Conservation (phyloP, 441 rosid genomes). For the Metrosideros polymorpha region DNA sequence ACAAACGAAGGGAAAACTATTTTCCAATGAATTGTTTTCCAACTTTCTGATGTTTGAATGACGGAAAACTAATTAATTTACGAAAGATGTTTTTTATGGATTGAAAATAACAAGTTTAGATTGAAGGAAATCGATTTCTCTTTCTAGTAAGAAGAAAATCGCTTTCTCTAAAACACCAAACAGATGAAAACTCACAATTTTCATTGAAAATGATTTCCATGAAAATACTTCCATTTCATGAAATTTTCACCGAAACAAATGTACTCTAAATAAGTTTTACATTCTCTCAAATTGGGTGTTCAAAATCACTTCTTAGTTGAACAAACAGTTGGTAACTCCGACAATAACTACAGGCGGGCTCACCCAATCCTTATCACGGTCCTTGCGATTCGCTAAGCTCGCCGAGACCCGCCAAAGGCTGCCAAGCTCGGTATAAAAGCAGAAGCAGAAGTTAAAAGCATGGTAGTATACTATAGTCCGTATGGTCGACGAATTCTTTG, state of each 20-base stretch:
- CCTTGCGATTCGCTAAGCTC: background rate
- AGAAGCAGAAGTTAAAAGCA: background rate
- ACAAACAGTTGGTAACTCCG: background rate
- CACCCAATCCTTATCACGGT: background rate
- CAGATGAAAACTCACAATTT: background rate
- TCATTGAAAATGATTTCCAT: background rate
- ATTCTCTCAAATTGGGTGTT: fast-evolving
- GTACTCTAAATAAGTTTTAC: background rate
- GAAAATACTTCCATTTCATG: no score
- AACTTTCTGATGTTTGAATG: fast-evolving
- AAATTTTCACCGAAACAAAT: background rate
- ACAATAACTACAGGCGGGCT: fast-evolving
- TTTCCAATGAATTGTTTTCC: background rate
- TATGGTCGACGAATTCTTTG: background rate
- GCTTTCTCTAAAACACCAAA: background rate
- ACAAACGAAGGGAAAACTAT: fast-evolving
- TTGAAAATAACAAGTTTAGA: background rate
- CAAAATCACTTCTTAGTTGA: background rate
- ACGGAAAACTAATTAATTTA: background rate
- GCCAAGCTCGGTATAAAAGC: background rate
- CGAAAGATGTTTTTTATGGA: fast-evolving
- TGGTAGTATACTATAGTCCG: background rate
- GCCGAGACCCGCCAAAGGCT: background rate
- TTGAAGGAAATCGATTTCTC: background rate
- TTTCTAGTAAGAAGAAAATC: fast-evolving